Conservation (phyloP, 2,329 filamentous ascomycete genomes). For the Fusarium torulosum region DNA sequence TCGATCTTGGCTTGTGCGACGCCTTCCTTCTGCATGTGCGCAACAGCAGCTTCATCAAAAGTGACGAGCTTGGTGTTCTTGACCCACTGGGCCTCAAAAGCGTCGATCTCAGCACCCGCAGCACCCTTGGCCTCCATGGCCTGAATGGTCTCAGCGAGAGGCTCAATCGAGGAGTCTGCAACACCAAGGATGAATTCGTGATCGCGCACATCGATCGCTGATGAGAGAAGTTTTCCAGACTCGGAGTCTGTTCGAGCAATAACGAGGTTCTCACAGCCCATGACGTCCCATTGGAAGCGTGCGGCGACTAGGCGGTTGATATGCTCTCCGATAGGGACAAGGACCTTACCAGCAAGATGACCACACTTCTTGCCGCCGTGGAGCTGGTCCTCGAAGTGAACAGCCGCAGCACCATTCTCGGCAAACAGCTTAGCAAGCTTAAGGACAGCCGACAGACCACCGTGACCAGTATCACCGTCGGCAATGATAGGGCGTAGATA, state of each 20-base stretch:
- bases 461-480: slow-evolving; percentile 96
- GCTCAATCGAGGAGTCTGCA: slow-evolving; percentile 77
- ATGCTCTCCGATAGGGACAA: slow-evolving; percentile 94
- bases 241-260: slow-evolving; percentile 97
- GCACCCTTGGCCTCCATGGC: slow-evolving; percentile 88
- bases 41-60: slow-evolving; percentile 89
- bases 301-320: slow-evolving; percentile 94
- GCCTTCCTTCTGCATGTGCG: slow-evolving; percentile 77
- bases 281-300: slow-evolving; percentile 97
- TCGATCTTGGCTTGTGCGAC: slow-evolving; percentile 73
- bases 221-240: slow-evolving; percentile 89
- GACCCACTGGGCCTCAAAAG: slow-evolving; percentile 89
- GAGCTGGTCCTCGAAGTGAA: slow-evolving; percentile 98
- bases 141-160: slow-evolving; percentile 89
- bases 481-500: slow-evolving; percentile 96
- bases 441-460: slow-evolving; percentile 89
- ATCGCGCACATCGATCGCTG: slow-evolving; percentile 91
- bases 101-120: slow-evolving; percentile 82
- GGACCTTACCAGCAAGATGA: slow-evolving; percentile 93
- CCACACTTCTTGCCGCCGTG: slow-evolving; percentile 99
- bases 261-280: slow-evolving; percentile 94
- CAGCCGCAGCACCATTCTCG: slow-evolving; percentile 94
- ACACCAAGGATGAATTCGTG: slow-evolving; percentile 97
- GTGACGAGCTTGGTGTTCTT: slow-evolving; percentile 86
- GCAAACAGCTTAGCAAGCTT: slow-evolving; percentile 98